Evolutionary conservation across 805 yeast species (phyloP).

Genomic region (Ogataea pignaliae): DNA sequence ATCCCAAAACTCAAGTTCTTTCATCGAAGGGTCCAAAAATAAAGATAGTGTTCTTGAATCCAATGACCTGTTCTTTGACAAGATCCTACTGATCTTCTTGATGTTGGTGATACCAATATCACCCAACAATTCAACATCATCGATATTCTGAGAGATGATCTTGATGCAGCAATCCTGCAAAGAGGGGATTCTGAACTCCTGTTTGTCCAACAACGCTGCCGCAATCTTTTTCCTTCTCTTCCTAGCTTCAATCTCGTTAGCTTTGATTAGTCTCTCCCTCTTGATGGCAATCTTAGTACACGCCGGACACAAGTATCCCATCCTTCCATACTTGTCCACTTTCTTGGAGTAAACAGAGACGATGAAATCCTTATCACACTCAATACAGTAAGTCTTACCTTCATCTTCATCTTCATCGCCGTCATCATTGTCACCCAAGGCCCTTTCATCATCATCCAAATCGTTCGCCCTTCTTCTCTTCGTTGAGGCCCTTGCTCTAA

Average conservation of each 20-base stretch:
- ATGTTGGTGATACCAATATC: conserved; percentile 76
- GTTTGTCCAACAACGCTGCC: conserved; percentile 73
- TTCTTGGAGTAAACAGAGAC: conserved; percentile 64
- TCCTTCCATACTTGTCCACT: conserved; percentile 38
- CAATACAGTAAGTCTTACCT: conserved; percentile 50
- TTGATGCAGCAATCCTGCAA: conserved; percentile 80
- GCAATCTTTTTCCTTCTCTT: conserved; percentile 77
- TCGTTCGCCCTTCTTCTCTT: conserved; percentile 38
- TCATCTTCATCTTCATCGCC: conserved; percentile 36
- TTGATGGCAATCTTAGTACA: conserved; percentile 45
- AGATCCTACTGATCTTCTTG: conserved; percentile 66
- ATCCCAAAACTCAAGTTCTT: conserved; percentile 77
- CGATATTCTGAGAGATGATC: conserved; percentile 60
- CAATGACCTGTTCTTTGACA: conserved; percentile 78
- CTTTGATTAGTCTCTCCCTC: conserved; percentile 41
- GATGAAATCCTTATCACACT: conserved; percentile 55
- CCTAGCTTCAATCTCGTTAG: conserved; percentile 58
- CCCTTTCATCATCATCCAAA: conserved; percentile 30
- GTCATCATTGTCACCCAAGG: conserved; percentile 15
- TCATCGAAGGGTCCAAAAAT: conserved; percentile 60
- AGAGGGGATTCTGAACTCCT: conserved; percentile 57
- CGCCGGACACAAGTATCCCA: conserved; percentile 65
- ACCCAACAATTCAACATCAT: conserved; percentile 76
- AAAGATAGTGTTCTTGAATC: conserved; percentile 67
- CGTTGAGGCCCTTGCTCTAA: conserved; percentile 18